Evolutionary conservation across 2,329 filamentous ascomycete genomes (phyloP).

Genomic region (Plenodomus biglobosus): DNA sequence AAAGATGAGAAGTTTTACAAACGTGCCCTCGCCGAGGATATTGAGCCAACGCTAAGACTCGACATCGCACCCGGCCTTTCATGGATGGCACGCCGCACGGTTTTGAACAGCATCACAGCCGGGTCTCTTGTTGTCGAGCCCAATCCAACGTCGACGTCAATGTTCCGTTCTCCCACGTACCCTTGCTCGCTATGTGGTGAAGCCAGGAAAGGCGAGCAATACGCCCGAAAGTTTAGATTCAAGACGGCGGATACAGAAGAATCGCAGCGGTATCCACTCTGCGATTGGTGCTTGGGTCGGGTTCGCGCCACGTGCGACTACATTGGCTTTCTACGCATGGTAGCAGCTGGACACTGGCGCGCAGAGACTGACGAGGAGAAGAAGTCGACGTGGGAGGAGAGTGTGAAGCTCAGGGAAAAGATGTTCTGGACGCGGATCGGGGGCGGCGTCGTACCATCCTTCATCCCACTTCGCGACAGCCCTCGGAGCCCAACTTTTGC

Average conservation of each 20-base stretch:
- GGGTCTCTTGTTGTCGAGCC: constrained; percentile 89
- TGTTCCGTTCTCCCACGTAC: constrained; percentile 58
- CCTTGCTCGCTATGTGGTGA: constrained; percentile 91
- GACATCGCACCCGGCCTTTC: constrained; percentile 89
- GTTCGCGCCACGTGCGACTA: constrained; percentile 91
- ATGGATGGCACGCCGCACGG: constrained; percentile 86
- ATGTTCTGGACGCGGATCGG: constrained; percentile 98
- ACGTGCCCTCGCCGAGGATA: constrained; percentile 81
- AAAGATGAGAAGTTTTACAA: constrained; percentile 97
- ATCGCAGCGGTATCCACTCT: constrained; percentile 86
- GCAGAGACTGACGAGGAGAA: constrained; percentile 81
- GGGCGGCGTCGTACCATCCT: constrained; percentile 79
- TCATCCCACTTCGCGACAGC: constrained; percentile 40
- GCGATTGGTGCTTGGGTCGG: constrained; percentile 80
- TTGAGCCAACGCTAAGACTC: constrained; percentile 88
- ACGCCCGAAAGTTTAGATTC: constrained; percentile 83
- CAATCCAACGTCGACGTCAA: constrained; percentile 51
- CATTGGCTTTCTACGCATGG: constrained; percentile 83
- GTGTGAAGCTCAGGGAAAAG: constrained; percentile 81
- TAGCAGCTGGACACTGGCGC: constrained; percentile 90
- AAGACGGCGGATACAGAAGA: constrained; percentile 82
- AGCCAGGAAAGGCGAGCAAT: constrained; percentile 66
- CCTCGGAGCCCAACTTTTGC: constrained; percentile 39
- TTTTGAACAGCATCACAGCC: constrained; percentile 79
- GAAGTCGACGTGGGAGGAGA: constrained; percentile 91